Percentiles rank a stretch among this genome's conserved stretches.
phyloP scores from a whole-genome alignment of 2,329 filamentous ascomycete genomes.

The Fusarium sp. region DNA sequence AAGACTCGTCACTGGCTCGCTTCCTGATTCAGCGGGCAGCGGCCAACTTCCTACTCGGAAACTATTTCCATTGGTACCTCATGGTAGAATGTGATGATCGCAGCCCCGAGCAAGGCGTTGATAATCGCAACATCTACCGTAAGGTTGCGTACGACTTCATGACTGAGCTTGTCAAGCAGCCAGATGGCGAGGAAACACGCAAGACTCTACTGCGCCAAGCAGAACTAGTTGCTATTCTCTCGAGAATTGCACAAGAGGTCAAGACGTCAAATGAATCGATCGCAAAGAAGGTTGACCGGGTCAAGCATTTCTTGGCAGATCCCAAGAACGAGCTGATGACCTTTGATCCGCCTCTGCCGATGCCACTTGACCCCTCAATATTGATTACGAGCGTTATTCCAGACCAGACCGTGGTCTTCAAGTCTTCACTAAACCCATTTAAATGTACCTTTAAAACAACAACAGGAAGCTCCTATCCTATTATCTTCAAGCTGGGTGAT shows the following conservation, averaged over 20 bases:
- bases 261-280: slow-evolving; percentile 85
- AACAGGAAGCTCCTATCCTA: slow-evolving; percentile 83
- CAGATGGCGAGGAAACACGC: slow-evolving; percentile 80
- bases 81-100: slow-evolving; percentile 97
- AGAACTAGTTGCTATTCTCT: slow-evolving; percentile 88
- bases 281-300: slow-evolving; percentile 83
- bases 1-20: slow-evolving; percentile 87
- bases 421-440: slow-evolving; percentile 92
- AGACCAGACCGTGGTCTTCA: slow-evolving; percentile 92
- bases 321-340: slow-evolving; percentile 88
- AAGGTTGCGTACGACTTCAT: slow-evolving; percentile 98
- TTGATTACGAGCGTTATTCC: slow-evolving; percentile 84
- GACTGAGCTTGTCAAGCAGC: slow-evolving; percentile 81
- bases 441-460: slow-evolving; percentile 91
- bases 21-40: slow-evolving; percentile 92
- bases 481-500: slow-evolving; percentile 98
- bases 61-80: slow-evolving; percentile 97
- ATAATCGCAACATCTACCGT: slow-evolving; percentile 88
- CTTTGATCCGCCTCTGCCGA: slow-evolving; percentile 88
- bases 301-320: slow-evolving; percentile 88
- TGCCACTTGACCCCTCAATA: slow-evolving; percentile 90
- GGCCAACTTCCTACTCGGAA: slow-evolving; percentile 90
- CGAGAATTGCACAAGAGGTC: slow-evolving; percentile 90
- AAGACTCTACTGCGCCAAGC: slow-evolving; percentile 87
- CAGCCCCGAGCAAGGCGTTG: slow-evolving; percentile 80